These are phyloP conservation scores for Pneumocystis canis DNA, from an alignment of 1,139 yeast genomes.

Conservation along the genomic window DNA sequence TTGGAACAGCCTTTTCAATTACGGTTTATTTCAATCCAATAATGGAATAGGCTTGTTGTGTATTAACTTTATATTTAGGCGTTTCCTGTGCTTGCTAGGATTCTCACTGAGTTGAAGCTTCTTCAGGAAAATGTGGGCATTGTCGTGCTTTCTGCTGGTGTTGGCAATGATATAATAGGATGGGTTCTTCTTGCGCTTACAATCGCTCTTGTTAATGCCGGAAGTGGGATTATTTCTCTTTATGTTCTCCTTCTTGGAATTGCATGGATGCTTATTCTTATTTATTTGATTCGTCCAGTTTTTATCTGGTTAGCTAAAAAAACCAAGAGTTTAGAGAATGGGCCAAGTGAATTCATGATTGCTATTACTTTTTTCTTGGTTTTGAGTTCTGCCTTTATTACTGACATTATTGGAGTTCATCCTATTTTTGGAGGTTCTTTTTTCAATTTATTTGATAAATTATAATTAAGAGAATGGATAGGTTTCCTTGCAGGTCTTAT, in stretches of 20 bases:
- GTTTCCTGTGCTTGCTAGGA: slow-evolving; percentile 68
- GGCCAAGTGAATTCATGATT: slow-evolving; percentile 53
- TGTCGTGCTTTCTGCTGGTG: slow-evolving; percentile 70
- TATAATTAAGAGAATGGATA: neutral
- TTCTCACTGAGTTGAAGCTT: slow-evolving; percentile 54
- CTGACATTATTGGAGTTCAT: slow-evolving; percentile 69
- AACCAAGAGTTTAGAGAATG: slow-evolving; percentile 38
- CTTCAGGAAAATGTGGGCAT: slow-evolving; percentile 62
- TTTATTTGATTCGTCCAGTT: slow-evolving; percentile 40
- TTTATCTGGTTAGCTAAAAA: slow-evolving; percentile 34
- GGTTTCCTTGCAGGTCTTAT: slow-evolving; percentile 53
- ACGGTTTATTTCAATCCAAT: slow-evolving; percentile 25
- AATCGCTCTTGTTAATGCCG: slow-evolving; percentile 59
- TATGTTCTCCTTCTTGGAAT: slow-evolving; percentile 49
- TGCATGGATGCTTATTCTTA: slow-evolving; percentile 51
- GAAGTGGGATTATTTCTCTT: slow-evolving; percentile 51
- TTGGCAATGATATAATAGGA: slow-evolving; percentile 63
- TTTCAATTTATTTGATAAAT: neutral
- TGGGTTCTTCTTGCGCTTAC: slow-evolving; percentile 67
- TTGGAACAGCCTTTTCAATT: slow-evolving; percentile 67
- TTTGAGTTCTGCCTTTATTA: slow-evolving; percentile 56
- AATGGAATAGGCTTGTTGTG: neutral
- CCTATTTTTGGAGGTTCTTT: slow-evolving; percentile 56
- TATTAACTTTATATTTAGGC: slow-evolving; percentile 27
- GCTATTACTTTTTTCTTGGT: slow-evolving; percentile 41